A percentile compares a stretch with the other conserved stretches of the same genome.
These are phyloP conservation scores for Nidula microcarpa DNA, from an alignment of 768 basidiomycete species.

Conservation along the genomic window DNA sequence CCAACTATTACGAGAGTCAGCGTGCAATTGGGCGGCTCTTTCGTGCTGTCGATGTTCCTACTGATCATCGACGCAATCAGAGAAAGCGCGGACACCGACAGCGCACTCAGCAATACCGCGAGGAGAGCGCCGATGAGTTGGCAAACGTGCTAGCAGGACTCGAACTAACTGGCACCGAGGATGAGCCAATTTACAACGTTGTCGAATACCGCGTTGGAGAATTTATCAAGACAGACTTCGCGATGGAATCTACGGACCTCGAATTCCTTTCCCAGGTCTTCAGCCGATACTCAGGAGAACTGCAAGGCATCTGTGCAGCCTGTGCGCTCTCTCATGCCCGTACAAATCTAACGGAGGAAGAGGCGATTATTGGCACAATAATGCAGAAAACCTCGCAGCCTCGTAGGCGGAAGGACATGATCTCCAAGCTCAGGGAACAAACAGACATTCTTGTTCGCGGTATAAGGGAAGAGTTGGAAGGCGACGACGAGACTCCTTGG, in stretches of 20 bases:
- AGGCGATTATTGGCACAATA: constrained; percentile 65
- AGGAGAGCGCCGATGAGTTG: constrained; percentile 13
- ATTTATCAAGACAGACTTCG: constrained; percentile 23
- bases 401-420: constrained; percentile 47
- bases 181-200: too few relatives aligned
- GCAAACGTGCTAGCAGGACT: constrained; percentile 14
- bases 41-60: constrained; percentile 55
- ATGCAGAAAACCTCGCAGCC: constrained; percentile 59
- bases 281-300: constrained; percentile 38
- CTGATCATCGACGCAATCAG: constrained; percentile 12
- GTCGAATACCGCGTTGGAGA: constrained; percentile 23
- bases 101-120: constrained; percentile 2
- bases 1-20: constrained; percentile 47
- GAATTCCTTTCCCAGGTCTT: constrained; percentile 30
- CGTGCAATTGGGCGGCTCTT: constrained; percentile 61
- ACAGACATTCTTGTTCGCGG: constrained; percentile 48
- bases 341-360: constrained; percentile 53
- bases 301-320: constrained; percentile 44
- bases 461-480: constrained; percentile 47
- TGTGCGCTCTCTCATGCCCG: constrained; percentile 43
- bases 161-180: background rate
- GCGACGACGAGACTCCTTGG: constrained; percentile 37
- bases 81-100: constrained; percentile 6
- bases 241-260: constrained; percentile 11
- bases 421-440: constrained; percentile 52